Evolutionary conservation across 768 basidiomycete genomes (phyloP).

Genomic region (Amanita rubescens): DNA sequence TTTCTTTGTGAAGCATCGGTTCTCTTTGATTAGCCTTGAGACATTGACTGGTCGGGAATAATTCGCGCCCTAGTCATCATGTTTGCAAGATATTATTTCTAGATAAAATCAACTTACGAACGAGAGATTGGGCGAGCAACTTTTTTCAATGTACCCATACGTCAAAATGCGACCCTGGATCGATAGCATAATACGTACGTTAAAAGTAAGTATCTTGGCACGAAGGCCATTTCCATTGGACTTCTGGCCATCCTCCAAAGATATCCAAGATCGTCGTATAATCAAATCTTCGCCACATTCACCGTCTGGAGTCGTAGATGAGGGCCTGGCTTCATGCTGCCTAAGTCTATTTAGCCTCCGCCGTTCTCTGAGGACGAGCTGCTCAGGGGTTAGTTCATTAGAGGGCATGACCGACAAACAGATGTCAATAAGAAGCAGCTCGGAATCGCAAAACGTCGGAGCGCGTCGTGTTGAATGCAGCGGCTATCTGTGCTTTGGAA

Average conservation of each 20-base stretch:
- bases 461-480: conserved; percentile 25
- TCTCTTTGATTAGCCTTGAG: conserved; percentile 68
- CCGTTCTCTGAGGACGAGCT: conserved; percentile 46
- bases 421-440: not conserved
- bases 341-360: conserved; percentile 50
- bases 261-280: conserved; percentile 34
- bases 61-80: conserved; percentile 50
- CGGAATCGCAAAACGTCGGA: not conserved
- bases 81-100: not conserved
- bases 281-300: conserved; percentile 20
- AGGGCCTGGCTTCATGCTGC: conserved; percentile 8
- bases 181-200: conserved; percentile 44
- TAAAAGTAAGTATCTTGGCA: conserved; percentile 73
- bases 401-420: not conserved
- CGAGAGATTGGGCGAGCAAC: conserved; percentile 73
- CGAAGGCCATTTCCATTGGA: conserved; percentile 17
- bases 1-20: conserved; percentile 70
- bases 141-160: conserved; percentile 19
- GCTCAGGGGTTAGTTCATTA: conserved; percentile 36
- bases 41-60: conserved; percentile 83
- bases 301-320: conserved; percentile 4
- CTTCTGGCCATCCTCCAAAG: conserved; percentile 16
- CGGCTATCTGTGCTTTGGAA: conserved; percentile 23
- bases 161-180: not conserved
- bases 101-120: conserved; percentile 47